phyloP scores from a whole-genome alignment of 176 grass and related monocot species.

The Carex myosuroides region DNA sequence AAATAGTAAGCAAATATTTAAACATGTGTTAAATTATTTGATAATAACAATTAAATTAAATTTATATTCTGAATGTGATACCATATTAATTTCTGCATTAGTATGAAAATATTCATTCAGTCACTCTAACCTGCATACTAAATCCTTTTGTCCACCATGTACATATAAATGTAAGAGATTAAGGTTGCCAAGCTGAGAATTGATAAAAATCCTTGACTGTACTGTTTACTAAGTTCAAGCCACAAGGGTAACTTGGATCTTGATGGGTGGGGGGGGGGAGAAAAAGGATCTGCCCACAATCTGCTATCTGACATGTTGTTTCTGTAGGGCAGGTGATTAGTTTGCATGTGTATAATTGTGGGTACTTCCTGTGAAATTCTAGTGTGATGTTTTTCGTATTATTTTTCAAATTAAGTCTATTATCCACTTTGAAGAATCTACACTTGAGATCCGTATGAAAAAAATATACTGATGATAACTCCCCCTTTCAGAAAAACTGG shows the following conservation, averaged over 20 bases:
- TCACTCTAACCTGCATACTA: background rate
- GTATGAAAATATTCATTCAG: background rate
- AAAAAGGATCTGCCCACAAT: background rate
- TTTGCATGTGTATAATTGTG: constrained; percentile 1
- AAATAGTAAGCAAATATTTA: background rate
- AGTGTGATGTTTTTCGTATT: background rate
- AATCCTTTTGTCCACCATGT: background rate
- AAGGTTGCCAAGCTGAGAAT: background rate
- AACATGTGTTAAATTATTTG: background rate
- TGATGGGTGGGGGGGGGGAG: background rate
- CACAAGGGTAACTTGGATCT: background rate
- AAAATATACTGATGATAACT: background rate
- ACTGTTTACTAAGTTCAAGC: background rate
- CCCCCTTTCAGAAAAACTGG: background rate
- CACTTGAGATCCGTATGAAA: background rate
- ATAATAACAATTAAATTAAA: background rate
- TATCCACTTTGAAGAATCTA: background rate
- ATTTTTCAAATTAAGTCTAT: constrained; percentile 15
- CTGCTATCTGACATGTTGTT: background rate
- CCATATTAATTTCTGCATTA: background rate
- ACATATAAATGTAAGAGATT: background rate
- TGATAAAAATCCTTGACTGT: background rate
- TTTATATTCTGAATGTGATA: background rate
- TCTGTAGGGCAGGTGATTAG: background rate
- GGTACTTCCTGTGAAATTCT: background rate